Evolutionary conservation across 306 rosid genomes (phyloP).

Genomic region (Vachellia collinsii): DNA sequence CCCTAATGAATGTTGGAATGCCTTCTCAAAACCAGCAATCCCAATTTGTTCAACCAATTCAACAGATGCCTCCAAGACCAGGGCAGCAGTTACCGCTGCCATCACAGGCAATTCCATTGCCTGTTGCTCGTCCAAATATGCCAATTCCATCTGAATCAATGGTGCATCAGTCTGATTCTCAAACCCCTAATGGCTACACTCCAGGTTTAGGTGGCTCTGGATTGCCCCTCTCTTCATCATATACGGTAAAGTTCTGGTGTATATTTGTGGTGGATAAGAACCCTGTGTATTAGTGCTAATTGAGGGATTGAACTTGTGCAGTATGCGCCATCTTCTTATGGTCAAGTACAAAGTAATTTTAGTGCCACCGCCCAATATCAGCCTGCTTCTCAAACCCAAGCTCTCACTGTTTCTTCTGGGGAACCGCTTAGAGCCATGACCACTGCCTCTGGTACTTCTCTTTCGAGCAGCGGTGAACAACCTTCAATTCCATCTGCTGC

Average conservation of each 20-base stretch:
- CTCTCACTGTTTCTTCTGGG: constrained; percentile 52
- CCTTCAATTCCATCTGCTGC: constrained; percentile 48
- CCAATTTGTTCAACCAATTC: constrained; percentile 70
- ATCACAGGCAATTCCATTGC: constrained; percentile 63
- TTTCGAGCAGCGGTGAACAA: constrained; percentile 55
- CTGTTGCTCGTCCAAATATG: constrained; percentile 65
- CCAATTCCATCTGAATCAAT: constrained; percentile 60
- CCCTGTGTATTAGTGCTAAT: constrained; percentile 36
- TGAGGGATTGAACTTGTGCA: constrained; percentile 43
- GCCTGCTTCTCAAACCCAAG: constrained; percentile 60
- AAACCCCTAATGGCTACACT: constrained; percentile 61
- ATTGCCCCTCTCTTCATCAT: constrained; percentile 64
- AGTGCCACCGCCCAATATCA: constrained; percentile 59
- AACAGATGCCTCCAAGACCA: constrained; percentile 69
- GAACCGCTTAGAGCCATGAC: constrained; percentile 47
- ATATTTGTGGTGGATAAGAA: constrained; percentile 17
- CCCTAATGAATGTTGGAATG: constrained; percentile 68
- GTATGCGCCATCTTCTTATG: constrained; percentile 68
- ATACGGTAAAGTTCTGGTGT: constrained; percentile 60
- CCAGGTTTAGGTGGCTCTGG: constrained; percentile 70
- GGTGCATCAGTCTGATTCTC: constrained; percentile 59
- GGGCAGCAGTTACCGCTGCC: constrained; percentile 62
- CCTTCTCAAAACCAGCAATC: constrained; percentile 69
- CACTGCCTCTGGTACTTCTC: constrained; percentile 48
- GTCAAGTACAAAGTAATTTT: constrained; percentile 67